Conservation (phyloP, 257 asterid genomes). For the Vinca minor region DNA sequence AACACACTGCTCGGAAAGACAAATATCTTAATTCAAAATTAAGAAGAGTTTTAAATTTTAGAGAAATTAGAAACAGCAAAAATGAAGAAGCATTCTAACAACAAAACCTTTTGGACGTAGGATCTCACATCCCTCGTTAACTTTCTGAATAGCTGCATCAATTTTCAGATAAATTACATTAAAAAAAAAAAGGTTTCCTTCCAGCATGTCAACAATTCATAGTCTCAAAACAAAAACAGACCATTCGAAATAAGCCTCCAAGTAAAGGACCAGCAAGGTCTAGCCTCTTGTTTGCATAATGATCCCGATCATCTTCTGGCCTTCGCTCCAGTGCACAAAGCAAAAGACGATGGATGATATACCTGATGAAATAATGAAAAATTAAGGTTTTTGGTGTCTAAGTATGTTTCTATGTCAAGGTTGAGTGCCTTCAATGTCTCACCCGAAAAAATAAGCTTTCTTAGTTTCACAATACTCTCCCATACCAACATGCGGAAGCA, state of each 20-base stretch:
- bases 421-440: not conserved
- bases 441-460: constrained; percentile 25
- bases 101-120: constrained; percentile 21
- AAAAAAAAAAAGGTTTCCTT: not conserved
- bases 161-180: not conserved
- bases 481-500: constrained; percentile 24
- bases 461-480: constrained; percentile 22
- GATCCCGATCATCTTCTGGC: constrained; percentile 26
- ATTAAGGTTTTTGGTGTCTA: not conserved
- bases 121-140: constrained; percentile 20
- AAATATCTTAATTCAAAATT: not conserved
- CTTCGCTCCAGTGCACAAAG: constrained; percentile 19
- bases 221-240: constrained; percentile 1
- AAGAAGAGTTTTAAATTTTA: not conserved
- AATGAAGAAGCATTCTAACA: too few relatives aligned
- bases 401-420: not conserved
- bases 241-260: constrained; percentile 22
- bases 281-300: constrained; percentile 22
- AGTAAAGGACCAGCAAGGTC: constrained; percentile 26
- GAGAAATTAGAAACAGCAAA: not conserved
- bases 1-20: constrained; percentile 11
- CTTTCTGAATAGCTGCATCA: constrained; percentile 22
- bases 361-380: constrained; percentile 6
- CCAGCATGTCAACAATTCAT: not conserved
- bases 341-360: constrained; percentile 21